Conservation (phyloP, 2,329 filamentous ascomycete genomes). For the Aspergillus calidoustus region DNA sequence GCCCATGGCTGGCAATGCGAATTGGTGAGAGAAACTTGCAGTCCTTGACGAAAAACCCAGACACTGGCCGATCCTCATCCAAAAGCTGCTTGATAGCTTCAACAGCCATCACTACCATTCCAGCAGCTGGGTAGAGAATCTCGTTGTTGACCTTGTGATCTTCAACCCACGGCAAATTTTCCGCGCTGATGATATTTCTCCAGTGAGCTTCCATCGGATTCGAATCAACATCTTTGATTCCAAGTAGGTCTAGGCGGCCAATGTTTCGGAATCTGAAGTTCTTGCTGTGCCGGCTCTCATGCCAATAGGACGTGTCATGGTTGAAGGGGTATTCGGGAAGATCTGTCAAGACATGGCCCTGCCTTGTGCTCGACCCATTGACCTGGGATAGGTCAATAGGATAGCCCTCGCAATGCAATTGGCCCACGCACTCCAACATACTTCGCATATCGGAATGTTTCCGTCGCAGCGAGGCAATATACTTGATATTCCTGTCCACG, state of each 20-base stretch:
- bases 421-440: not conserved
- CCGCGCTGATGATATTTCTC: conserved; percentile 2
- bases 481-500: not conserved
- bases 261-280: conserved; percentile 12
- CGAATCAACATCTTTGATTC: not conserved
- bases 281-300: conserved; percentile 9
- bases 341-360: not conserved
- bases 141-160: conserved; percentile 5
- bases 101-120: conserved; percentile 2
- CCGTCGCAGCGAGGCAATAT: not conserved
- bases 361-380: not conserved
- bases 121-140: conserved; percentile 1
- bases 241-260: conserved; percentile 18
- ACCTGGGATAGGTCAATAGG: not conserved
- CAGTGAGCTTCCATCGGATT: conserved; percentile 2
- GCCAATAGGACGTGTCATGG: conserved; percentile 10
- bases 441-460: not conserved
- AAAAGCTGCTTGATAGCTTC: not conserved
- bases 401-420: not conserved
- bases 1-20: not conserved
- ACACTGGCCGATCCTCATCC: not conserved
- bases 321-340: conserved; percentile 19
- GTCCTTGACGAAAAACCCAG: not conserved
- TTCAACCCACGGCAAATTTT: conserved; percentile 7
- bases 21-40: not conserved